Evolutionary conservation across 768 basidiomycete genomes (phyloP), one percentile per base, ranked within the genome.

Genomic region (Filobasidium floriforme): DNA sequence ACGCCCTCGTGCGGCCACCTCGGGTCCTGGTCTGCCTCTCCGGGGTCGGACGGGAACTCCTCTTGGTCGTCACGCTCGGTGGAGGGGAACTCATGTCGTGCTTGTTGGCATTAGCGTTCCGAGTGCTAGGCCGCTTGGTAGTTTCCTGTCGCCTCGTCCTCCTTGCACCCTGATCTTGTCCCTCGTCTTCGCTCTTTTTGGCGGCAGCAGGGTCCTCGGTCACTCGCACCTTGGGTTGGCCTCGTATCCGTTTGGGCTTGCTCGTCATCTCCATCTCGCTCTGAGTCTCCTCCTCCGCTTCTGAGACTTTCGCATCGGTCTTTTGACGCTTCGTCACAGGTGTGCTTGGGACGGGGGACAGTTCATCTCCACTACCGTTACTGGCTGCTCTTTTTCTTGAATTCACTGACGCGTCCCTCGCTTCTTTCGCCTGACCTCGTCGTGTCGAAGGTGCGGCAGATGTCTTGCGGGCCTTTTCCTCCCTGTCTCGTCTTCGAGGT

Each of bases 81-180:
- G 54, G 54, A 28, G 54, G 54, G 15, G 54, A 57, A 28, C 54
- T 57, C 29, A 49, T 49, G 3, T 49, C 46, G 5, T 49, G 46
- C 46, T 32, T 57, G 32, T 37, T 37, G 32, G 32, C 32, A 37
- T 37, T 37, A 4, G 24, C 54, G 26, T 57, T 24, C 22, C 54
- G 54, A 5, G 54, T 57, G 24, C 65, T 65, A 18, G 61, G 41
- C 55, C 68, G 63, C 60, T 71, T 62, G 52, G 70, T 61, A 57
- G 72, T 69, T 44, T 71, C 63, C 59, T 67, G 11, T 15, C 32
- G 43, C 57, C 66, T 29, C 61, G 43, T 60, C 54, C 54, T 24
- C 24, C 61, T 51, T 15, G 12, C 61, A 62, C 22, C 44, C 41
- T 64, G 51, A 10, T 59, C 62, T 12, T 65, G 10, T 29, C 1